Conservation (phyloP, 2,329 filamentous ascomycete genomes). For the Cladosporium colombiae region DNA sequence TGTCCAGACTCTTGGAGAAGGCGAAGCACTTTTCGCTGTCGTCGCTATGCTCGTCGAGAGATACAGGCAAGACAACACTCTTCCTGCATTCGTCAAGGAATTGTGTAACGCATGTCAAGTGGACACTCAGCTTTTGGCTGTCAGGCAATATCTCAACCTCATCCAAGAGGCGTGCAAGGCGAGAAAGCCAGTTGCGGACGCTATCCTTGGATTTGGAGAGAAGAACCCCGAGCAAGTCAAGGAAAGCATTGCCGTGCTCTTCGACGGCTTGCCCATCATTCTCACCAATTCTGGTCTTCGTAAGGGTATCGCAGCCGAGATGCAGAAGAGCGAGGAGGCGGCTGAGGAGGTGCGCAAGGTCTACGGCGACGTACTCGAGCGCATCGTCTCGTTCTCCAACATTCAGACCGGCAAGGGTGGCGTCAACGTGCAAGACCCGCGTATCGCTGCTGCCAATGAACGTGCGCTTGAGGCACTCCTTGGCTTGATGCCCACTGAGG, state of each 20-base stretch:
- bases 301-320: constrained; percentile 31
- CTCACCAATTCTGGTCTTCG: constrained; percentile 29
- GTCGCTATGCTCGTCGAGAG: constrained; percentile 88
- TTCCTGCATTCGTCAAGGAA: constrained; percentile 73
- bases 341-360: constrained; percentile 34
- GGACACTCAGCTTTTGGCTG: constrained; percentile 69
- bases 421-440: constrained; percentile 27
- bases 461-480: constrained; percentile 78
- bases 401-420: constrained; percentile 26
- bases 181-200: constrained; percentile 71
- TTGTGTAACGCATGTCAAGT: constrained; percentile 73
- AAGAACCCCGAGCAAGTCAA: constrained; percentile 40
- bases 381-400: constrained; percentile 37
- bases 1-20: constrained; percentile 78
- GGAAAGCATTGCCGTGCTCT: constrained; percentile 40
- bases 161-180: constrained; percentile 73
- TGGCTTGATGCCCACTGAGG: constrained; percentile 77
- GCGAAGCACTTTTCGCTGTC: constrained; percentile 86
- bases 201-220: constrained; percentile 65
- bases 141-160: constrained; percentile 75
- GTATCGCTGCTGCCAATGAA: constrained; percentile 52
- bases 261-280: constrained; percentile 43
- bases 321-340: constrained; percentile 26
- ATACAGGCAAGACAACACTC: constrained; percentile 74
- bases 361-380: constrained; percentile 31